Conservation (phyloP, 768 basidiomycete genomes). For the Boletus bicolor region DNA sequence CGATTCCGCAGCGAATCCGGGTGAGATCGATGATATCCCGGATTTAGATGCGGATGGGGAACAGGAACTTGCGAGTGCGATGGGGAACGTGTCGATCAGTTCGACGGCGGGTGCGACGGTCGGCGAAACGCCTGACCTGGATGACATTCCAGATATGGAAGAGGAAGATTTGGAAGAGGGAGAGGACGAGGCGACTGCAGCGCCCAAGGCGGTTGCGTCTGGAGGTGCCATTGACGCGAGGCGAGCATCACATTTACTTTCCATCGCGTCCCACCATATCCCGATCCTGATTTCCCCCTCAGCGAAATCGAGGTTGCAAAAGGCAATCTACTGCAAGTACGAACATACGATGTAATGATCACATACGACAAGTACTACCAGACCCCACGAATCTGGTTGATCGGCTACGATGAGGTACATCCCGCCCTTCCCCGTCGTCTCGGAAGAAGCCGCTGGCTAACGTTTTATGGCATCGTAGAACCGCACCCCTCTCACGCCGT, state of each 20-base stretch:
- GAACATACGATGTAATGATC: conserved; percentile 99
- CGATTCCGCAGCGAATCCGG: conserved; percentile 56
- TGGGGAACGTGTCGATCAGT: conserved; percentile 45
- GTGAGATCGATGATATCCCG: conserved; percentile 80
- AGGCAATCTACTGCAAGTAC: conserved; percentile 87
- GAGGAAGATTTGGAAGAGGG: conserved; percentile 88
- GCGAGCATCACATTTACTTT: conserved; percentile 33
- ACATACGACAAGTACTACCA: conserved; percentile 99
- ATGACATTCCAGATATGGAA: conserved; percentile 99
- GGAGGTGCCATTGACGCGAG: conserved; percentile 43
- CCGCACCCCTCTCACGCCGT: conserved; percentile 79
- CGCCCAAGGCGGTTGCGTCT: conserved; percentile 42
- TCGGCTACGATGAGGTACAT: conserved; percentile 92
- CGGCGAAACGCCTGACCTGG: conserved; percentile 82
- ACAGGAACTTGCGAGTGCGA: conserved; percentile 41
- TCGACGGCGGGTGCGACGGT: conserved; percentile 32
- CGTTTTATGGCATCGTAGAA: conserved; percentile 48
- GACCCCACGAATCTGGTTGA: conserved; percentile 95
- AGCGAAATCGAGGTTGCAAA: conserved; percentile 67
- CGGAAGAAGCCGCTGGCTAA: conserved; percentile 1
- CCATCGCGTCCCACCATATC: neutral
- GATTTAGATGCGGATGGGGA: conserved; percentile 77
- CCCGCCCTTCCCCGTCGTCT: neutral
- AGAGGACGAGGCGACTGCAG: conserved; percentile 82
- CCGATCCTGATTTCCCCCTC: conserved; percentile 2